Percentiles rank a stretch among this genome's conserved stretches.
Evolutionary conservation across 192 early-diverging fungal genomes (phyloP).

Genomic region (Coemansia sp.): DNA sequence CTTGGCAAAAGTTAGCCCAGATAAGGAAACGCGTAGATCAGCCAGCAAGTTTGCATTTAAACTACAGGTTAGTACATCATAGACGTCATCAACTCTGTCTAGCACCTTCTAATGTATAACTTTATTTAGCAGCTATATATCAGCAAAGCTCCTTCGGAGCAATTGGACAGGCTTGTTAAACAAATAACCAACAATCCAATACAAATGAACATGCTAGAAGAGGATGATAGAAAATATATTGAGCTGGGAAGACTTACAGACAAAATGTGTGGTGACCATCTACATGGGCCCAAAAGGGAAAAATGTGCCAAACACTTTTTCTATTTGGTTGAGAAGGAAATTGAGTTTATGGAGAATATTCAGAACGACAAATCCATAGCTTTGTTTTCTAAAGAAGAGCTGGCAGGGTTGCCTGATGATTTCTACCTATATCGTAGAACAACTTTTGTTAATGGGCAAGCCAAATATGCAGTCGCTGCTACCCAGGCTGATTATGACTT

Average conservation of each 20-base stretch:
- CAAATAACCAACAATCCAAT: not conserved
- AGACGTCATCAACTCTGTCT: no score
- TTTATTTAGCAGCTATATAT: no score
- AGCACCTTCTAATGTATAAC: no score
- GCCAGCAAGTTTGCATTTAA: not conserved
- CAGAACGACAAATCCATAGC: slow-evolving; percentile 55
- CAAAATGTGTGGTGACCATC: no score
- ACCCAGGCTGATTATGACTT: slow-evolving; percentile 55
- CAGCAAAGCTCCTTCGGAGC: not conserved
- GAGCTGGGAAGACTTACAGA: no score
- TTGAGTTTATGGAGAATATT: slow-evolving; percentile 62
- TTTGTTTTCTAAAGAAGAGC: slow-evolving; percentile 49
- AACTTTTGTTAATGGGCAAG: slow-evolving; percentile 54
- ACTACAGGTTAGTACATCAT: no score
- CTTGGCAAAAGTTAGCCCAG: not conserved
- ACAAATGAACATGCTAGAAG: slow-evolving; percentile 27
- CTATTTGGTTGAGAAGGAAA: slow-evolving; percentile 43
- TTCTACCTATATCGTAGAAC: slow-evolving; percentile 57
- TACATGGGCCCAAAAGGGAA: no score
- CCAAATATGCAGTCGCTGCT: slow-evolving; percentile 61
- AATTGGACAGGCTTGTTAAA: slow-evolving; percentile 9
- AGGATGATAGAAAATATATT: slow-evolving; percentile 1
- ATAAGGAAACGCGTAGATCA: not conserved
- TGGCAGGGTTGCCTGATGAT: slow-evolving; percentile 65
- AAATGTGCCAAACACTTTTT: no score